Conservation (phyloP, 345 rosid genomes). For the Brassica nigra region DNA sequence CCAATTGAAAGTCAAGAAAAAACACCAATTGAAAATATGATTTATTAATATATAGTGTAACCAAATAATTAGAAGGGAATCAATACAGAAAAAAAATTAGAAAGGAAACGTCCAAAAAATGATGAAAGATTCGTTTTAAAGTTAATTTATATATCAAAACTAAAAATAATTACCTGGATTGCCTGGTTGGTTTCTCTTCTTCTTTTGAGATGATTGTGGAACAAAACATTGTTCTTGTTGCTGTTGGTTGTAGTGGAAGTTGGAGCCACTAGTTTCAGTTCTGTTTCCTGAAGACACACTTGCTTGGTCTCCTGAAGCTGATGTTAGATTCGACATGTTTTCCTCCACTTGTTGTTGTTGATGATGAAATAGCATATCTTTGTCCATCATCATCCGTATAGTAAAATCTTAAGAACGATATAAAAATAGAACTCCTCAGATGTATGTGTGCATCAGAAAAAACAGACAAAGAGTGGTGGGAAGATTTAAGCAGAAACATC, state of each 20-base stretch:
- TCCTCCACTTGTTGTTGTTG: slow-evolving; percentile 53
- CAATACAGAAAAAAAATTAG: background rate
- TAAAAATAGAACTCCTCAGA: background rate
- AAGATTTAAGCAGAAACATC: slow-evolving; percentile 23
- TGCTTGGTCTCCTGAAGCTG: slow-evolving; percentile 65
- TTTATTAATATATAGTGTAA: too few relatives aligned
- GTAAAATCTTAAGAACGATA: background rate
- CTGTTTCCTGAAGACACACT: slow-evolving; percentile 62
- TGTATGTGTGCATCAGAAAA: slow-evolving; percentile 30
- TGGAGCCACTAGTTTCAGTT: slow-evolving; percentile 43
- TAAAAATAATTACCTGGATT: slow-evolving; percentile 64
- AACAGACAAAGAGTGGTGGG: slow-evolving; percentile 19
- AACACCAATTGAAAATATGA: background rate
- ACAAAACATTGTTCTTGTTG: slow-evolving; percentile 45
- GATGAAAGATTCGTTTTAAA: background rate
- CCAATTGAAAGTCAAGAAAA: background rate
- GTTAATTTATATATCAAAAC: background rate
- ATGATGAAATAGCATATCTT: slow-evolving; percentile 50
- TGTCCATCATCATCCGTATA: slow-evolving; percentile 43
- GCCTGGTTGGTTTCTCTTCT: slow-evolving; percentile 85
- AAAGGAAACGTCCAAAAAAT: slow-evolving; percentile 15
- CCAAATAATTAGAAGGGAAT: too few relatives aligned
- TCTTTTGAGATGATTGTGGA: slow-evolving; percentile 49
- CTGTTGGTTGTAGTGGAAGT: slow-evolving; percentile 31
- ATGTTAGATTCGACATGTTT: slow-evolving; percentile 67